A percentile compares a stretch with the other conserved stretches of the same genome.
These are phyloP conservation scores for Annulohypoxylon truncatum DNA, from an alignment of 2,329 filamentous ascomycete genomes.

Conservation along the genomic window DNA sequence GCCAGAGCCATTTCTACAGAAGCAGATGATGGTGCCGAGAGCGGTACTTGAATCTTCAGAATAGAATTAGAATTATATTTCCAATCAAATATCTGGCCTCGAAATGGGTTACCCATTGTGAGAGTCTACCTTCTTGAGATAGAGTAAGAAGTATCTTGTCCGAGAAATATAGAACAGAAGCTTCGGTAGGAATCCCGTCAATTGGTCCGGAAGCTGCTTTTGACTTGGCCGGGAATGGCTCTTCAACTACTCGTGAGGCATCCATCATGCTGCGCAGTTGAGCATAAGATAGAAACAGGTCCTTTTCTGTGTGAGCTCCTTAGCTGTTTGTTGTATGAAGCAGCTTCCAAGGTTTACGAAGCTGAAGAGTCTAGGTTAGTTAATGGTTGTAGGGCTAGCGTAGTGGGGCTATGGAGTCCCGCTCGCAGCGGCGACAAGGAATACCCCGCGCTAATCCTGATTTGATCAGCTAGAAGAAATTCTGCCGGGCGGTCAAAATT, in stretches of 20 bases:
- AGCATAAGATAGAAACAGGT: neutral
- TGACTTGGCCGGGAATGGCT: constrained; percentile 76
- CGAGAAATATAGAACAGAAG: constrained; percentile 78
- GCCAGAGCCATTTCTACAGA: constrained; percentile 70
- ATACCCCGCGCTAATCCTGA: constrained; percentile 46
- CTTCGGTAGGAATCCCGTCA: constrained; percentile 76
- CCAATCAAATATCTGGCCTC: neutral
- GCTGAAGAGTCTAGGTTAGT: neutral
- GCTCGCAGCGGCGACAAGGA: neutral
- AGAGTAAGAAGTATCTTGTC: constrained; percentile 94
- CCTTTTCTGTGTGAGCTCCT: neutral
- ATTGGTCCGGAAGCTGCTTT: constrained; percentile 71
- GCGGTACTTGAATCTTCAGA: constrained; percentile 78
- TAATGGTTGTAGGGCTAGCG: neutral
- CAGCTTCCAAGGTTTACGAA: no score
- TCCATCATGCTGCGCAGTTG: constrained; percentile 52
- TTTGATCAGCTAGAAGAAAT: constrained; percentile 29
- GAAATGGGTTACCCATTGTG: constrained; percentile 83
- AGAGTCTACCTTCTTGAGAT: constrained; percentile 84
- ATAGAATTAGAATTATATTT: constrained; percentile 15
- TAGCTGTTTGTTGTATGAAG: neutral
- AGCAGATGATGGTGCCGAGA: constrained; percentile 74
- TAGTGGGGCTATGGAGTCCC: neutral
- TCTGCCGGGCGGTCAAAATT: constrained; percentile 52
- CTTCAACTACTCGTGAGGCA: constrained; percentile 55